Conservation (phyloP, 306 rosid genomes). For the Fragaria ananassa region DNA sequence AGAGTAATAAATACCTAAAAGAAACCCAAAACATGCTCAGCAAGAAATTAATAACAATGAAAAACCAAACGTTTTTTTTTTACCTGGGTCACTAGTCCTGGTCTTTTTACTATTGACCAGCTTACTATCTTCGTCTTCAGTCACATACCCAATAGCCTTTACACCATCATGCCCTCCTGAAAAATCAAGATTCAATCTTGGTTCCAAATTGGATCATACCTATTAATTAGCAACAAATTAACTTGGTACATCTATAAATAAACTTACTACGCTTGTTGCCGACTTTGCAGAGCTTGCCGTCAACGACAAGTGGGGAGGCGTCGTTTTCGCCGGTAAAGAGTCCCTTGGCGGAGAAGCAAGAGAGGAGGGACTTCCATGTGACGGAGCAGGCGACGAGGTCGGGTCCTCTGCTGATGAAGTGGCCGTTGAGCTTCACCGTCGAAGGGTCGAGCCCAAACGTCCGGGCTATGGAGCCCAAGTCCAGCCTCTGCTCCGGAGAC, state of each 20-base stretch:
- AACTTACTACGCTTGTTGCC: conserved; percentile 65
- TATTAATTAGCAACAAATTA: neutral
- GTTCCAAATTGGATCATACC: neutral
- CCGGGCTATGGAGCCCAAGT: conserved; percentile 63
- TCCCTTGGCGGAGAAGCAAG: conserved; percentile 66
- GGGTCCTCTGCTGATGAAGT: conserved; percentile 65
- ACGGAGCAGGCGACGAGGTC: conserved; percentile 62
- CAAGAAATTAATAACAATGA: neutral
- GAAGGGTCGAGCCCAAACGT: conserved; percentile 61
- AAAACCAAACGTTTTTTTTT: neutral
- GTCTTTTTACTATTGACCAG: conserved; percentile 47
- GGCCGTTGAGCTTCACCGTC: conserved; percentile 67
- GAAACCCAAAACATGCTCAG: neutral
- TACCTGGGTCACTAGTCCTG: conserved; percentile 47
- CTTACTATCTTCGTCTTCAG: conserved; percentile 28
- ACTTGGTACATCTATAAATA: neutral
- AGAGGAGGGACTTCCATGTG: conserved; percentile 71
- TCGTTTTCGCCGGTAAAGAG: conserved; percentile 49
- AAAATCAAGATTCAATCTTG: conserved; percentile 1
- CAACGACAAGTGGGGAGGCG: conserved; percentile 42
- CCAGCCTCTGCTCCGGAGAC: conserved; percentile 43
- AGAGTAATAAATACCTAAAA: neutral
- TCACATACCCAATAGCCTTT: conserved; percentile 23
- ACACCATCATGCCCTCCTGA: conserved; percentile 51
- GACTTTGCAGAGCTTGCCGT: conserved; percentile 53